Evolutionary conservation across 495 filamentous ascomycete genomes (phyloP).

Genomic region (Neurospora sp.): DNA sequence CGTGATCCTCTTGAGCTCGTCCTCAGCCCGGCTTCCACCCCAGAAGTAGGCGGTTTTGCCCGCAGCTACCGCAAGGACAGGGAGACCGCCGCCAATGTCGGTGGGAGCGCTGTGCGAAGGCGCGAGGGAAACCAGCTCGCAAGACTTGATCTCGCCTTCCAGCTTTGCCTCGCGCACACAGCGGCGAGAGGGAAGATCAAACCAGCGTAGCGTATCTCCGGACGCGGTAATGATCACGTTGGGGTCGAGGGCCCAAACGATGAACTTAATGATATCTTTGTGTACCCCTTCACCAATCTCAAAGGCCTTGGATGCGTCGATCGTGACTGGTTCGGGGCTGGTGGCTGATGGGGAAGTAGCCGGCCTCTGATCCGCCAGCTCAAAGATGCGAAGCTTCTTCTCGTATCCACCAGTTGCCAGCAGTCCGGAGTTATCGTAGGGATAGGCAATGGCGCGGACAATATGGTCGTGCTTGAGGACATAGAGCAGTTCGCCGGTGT

Average conservation of each 20-base stretch:
- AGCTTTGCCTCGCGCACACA: conserved; percentile 62
- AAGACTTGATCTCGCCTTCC: conserved; percentile 77
- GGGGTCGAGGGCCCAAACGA: conserved; percentile 81
- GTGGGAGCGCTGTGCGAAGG: conserved; percentile 27
- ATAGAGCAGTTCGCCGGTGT: conserved; percentile 81
- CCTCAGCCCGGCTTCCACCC: conserved; percentile 58
- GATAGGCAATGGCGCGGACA: conserved; percentile 85
- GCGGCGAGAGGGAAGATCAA: conserved; percentile 67
- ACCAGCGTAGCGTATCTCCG: conserved; percentile 88
- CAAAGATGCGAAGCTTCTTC: conserved; percentile 93
- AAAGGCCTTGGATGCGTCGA: conserved; percentile 48
- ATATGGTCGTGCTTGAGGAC: conserved; percentile 89
- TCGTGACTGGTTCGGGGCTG: conserved; percentile 21
- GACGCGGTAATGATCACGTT: conserved; percentile 85
- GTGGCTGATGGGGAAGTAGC: conserved; percentile 7
- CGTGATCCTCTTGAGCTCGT: conserved; percentile 64
- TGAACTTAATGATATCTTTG: conserved; percentile 80
- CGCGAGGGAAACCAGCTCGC: conserved; percentile 63
- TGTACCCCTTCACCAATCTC: conserved; percentile 83
- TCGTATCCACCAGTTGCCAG: conserved; percentile 86
- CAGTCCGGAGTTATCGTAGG: conserved; percentile 65
- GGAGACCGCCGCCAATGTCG: conserved; percentile 44
- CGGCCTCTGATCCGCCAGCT: conserved; percentile 49
- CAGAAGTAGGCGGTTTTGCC: conserved; percentile 92
- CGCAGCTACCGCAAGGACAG: conserved; percentile 56